Conservation (phyloP, 768 basidiomycete genomes). For the Rhodotorula graminis region DNA sequence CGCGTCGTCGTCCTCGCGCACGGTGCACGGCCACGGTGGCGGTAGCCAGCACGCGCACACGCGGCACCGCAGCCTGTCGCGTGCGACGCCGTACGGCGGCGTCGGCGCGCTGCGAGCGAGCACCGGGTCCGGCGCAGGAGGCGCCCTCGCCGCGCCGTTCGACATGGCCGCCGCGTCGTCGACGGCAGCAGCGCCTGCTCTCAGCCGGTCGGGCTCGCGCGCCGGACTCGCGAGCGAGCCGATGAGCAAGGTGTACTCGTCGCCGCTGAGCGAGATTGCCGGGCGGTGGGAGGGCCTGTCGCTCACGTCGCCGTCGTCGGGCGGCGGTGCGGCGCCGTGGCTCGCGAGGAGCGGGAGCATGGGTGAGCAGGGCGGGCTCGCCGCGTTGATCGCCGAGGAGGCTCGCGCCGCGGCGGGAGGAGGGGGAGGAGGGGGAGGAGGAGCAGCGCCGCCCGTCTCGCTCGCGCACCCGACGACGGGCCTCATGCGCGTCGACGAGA, state of each 20-base stretch:
- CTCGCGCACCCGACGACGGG: not conserved
- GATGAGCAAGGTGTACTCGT: slow-evolving; percentile 13
- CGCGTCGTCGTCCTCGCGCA: too few species aligned
- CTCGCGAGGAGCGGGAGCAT: not conserved
- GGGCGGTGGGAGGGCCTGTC: not conserved
- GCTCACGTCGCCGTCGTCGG: too few species aligned
- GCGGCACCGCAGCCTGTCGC: not conserved
- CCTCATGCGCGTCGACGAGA: slow-evolving; percentile 11
- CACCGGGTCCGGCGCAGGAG: not conserved
- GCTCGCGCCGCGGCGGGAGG: not conserved
- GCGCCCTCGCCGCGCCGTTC: not conserved
- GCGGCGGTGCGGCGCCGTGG: not conserved
- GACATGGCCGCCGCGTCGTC: not conserved
- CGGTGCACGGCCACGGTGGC: not conserved
- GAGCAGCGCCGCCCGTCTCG: not conserved
- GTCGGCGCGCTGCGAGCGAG: not conserved
- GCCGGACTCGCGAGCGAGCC: not conserved
- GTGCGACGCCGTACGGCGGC: not conserved
- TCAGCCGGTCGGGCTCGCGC: too few species aligned
- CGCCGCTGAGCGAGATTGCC: slow-evolving; percentile 3
- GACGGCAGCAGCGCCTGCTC: not conserved
- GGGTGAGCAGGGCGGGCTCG: not conserved
- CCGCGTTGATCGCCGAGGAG: not conserved
- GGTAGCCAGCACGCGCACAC: not conserved
- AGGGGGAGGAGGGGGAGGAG: not conserved